These are phyloP conservation scores for Austropuccinia psidii DNA, from an alignment of 1,284 basidiomycete species.

Conservation along the genomic window DNA sequence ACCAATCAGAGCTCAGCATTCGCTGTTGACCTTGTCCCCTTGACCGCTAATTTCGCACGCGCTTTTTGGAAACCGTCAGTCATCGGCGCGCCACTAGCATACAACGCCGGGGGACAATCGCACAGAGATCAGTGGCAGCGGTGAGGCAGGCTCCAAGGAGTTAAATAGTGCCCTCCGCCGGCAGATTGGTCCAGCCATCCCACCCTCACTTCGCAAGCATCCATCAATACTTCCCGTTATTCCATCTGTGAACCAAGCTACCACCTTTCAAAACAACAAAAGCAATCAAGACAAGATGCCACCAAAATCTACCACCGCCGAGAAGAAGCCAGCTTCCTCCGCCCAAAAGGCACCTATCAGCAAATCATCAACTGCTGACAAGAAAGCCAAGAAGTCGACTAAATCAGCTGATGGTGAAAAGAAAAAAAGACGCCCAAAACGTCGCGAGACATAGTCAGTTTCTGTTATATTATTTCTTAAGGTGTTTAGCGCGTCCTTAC, in stretches of 20 bases:
- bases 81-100: background rate
- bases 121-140: background rate
- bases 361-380: conserved; percentile 54
- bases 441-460: conserved; percentile 54
- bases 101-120: background rate
- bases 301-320: conserved; percentile 35
- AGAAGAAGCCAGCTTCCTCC: conserved; percentile 36
- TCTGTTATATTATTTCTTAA: conserved; percentile 38
- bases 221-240: too few species aligned
- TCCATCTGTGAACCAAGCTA: conserved; percentile 1
- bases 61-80: too few species aligned
- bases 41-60: too few species aligned
- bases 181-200: too few species aligned
- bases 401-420: conserved; percentile 54
- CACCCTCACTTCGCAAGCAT: too few species aligned
- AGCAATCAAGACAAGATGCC: background rate
- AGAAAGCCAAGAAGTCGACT: conserved; percentile 52
- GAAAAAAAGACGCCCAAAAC: conserved; percentile 58
- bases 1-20: background rate
- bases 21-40: background rate
- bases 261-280: background rate
- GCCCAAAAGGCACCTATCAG: conserved; percentile 53
- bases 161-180: too few species aligned
- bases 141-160: too few species aligned
- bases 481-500: conserved; percentile 33